These are phyloP conservation scores for Candida manassasensis DNA, from an alignment of 805 yeast species.

Conservation along the genomic window DNA sequence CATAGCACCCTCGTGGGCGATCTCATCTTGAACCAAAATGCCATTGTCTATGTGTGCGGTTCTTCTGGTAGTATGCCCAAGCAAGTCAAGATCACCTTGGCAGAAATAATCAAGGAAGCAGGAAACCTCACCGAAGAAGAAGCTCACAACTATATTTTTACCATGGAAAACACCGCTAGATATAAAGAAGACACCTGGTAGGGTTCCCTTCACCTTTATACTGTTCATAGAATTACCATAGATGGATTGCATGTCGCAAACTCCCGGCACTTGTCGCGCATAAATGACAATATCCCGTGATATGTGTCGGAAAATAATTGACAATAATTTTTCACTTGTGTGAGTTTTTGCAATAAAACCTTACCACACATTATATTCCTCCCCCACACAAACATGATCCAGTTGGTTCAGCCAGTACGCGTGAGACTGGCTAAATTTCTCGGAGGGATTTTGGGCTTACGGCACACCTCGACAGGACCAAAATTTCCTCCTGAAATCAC, in stretches of 20 bases:
- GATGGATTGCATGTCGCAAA: slow-evolving; percentile 1
- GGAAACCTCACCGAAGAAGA: slow-evolving; percentile 36
- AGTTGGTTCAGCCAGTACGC: background rate
- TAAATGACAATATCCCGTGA: background rate
- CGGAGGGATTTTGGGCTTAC: background rate
- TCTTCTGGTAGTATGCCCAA: slow-evolving; percentile 93
- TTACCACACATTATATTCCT: no score
- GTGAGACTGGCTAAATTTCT: background rate
- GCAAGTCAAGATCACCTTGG: slow-evolving; percentile 77
- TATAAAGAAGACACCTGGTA: slow-evolving; percentile 91
- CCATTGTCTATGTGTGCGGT: slow-evolving; percentile 79
- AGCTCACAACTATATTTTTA: slow-evolving; percentile 48
- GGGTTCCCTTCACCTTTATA: no score
- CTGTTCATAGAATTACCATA: no score
- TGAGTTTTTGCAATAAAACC: background rate
- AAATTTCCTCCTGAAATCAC: slow-evolving; percentile 4
- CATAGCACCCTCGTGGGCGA: slow-evolving; percentile 47
- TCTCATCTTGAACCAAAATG: slow-evolving; percentile 50
- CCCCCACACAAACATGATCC: slow-evolving; percentile 2
- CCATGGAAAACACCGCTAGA: slow-evolving; percentile 59
- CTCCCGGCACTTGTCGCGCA: background rate
- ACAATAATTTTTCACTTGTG: slow-evolving; percentile 1
- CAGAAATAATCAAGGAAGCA: slow-evolving; percentile 50
- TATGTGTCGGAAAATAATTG: background rate
- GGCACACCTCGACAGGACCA: background rate